These are phyloP conservation scores for Colletotrichum destructivum DNA, from an alignment of 2,329 filamentous ascomycete genomes.

Conservation along the genomic window DNA sequence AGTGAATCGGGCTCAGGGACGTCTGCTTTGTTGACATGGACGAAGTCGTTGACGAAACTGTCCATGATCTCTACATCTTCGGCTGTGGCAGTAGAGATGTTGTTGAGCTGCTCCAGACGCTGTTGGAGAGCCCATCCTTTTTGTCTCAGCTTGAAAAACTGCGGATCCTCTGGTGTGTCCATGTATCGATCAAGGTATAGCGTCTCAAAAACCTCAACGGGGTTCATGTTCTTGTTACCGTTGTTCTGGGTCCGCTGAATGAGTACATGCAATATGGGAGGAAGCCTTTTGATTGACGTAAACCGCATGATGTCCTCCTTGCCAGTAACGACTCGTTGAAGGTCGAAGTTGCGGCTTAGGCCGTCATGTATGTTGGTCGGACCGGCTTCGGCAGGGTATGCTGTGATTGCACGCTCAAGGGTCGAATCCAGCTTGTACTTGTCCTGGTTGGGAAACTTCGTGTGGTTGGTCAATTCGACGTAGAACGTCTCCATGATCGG, in stretches of 20 bases:
- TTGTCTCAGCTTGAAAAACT: slow-evolving; percentile 75
- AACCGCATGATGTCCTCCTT: slow-evolving; percentile 73
- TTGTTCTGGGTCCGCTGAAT: slow-evolving; percentile 88
- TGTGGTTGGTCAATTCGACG: slow-evolving; percentile 73
- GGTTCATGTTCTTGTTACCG: slow-evolving; percentile 81
- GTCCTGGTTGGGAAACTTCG: slow-evolving; percentile 65
- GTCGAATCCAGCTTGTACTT: slow-evolving; percentile 51
- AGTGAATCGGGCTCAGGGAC: slow-evolving; percentile 21
- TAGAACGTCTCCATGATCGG: slow-evolving; percentile 81
- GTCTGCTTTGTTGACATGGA: slow-evolving; percentile 21
- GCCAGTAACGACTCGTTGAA: slow-evolving; percentile 71
- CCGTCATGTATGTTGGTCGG: slow-evolving; percentile 83
- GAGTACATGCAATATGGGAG: slow-evolving; percentile 89
- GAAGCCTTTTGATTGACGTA: slow-evolving; percentile 81
- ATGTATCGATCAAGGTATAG: slow-evolving; percentile 93
- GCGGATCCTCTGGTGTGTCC: slow-evolving; percentile 73
- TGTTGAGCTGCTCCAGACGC: slow-evolving; percentile 67
- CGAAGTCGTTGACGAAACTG: slow-evolving; percentile 28
- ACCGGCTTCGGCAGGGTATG: slow-evolving; percentile 67
- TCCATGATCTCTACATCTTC: slow-evolving; percentile 36
- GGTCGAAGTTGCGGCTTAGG: slow-evolving; percentile 88
- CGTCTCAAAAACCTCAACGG: slow-evolving; percentile 83
- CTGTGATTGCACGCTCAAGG: slow-evolving; percentile 75
- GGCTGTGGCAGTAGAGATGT: slow-evolving; percentile 8
- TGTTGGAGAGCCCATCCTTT: slow-evolving; percentile 83